These are phyloP conservation scores for Naumovozyma castellii DNA, from an alignment of 805 yeast genomes.

Conservation along the genomic window DNA sequence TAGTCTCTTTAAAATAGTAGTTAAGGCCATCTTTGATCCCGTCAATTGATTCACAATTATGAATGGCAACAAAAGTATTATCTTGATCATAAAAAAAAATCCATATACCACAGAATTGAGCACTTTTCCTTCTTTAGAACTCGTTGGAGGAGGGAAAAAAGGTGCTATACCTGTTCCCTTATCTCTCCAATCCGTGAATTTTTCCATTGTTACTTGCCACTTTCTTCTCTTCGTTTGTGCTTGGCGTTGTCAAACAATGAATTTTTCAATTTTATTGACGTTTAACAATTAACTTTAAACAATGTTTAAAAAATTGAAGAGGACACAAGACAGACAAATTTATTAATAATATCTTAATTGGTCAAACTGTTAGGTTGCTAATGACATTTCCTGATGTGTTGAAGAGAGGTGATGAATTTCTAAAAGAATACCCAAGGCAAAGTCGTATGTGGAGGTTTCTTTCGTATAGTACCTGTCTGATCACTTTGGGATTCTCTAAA, in stretches of 20 bases:
- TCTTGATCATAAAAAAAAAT: conserved; percentile 9
- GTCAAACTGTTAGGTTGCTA: not conserved
- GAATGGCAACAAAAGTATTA: conserved; percentile 15
- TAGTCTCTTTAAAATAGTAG: conserved; percentile 27
- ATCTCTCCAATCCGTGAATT: conserved; percentile 77
- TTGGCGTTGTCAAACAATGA: not conserved
- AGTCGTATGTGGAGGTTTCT: conserved; percentile 53
- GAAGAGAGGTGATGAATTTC: conserved; percentile 63
- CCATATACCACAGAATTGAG: conserved; percentile 1
- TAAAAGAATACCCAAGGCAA: conserved; percentile 52
- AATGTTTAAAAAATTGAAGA: not conserved
- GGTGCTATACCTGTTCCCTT: conserved; percentile 93
- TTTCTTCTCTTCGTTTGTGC: not conserved
- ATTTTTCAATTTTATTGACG: not conserved
- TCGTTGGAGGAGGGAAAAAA: conserved; percentile 48
- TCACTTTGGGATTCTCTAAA: conserved; percentile 59
- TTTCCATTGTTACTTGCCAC: conserved; percentile 51
- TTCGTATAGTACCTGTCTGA: conserved; percentile 58
- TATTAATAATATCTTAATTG: no score
- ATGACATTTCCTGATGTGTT: conserved; percentile 69
- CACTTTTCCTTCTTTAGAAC: not conserved
- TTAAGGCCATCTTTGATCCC: conserved; percentile 7
- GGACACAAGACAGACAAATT: not conserved
- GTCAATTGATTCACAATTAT: conserved; percentile 6
- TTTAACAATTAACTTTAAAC: no score